Percentiles rank a stretch among this genome's conserved stretches.
These are phyloP conservation scores for Sordariomycetes sp. DNA, from an alignment of 2,329 filamentous ascomycete genomes.

Conservation along the genomic window DNA sequence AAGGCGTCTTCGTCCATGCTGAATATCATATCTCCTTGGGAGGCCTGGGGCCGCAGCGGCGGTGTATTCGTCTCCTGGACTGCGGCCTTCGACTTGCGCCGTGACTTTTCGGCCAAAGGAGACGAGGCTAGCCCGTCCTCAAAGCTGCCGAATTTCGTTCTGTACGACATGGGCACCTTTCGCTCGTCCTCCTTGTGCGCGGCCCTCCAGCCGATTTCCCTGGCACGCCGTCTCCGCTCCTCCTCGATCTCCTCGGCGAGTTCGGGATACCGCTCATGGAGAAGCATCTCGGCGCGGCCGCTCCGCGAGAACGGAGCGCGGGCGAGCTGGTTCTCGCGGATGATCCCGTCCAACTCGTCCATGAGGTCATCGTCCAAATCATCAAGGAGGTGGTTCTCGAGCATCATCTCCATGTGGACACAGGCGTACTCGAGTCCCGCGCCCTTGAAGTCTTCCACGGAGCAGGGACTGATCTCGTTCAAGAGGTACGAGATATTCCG, in stretches of 20 bases:
- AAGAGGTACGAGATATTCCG: slow-evolving; percentile 80
- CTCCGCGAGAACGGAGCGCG: slow-evolving; percentile 69
- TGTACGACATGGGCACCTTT: slow-evolving; percentile 49
- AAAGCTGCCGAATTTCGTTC: slow-evolving; percentile 47
- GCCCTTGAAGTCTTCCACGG: slow-evolving; percentile 76
- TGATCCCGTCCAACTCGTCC: slow-evolving; percentile 66
- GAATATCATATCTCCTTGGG: slow-evolving; percentile 73
- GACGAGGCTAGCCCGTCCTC: slow-evolving; percentile 45
- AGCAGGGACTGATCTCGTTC: slow-evolving; percentile 77
- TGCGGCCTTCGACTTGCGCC: slow-evolving; percentile 32
- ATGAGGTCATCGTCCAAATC: slow-evolving; percentile 80
- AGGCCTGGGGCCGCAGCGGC: slow-evolving; percentile 55
- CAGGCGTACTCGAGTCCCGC: slow-evolving; percentile 85
- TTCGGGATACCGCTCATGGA: slow-evolving; percentile 55
- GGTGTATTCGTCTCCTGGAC: slow-evolving; percentile 55
- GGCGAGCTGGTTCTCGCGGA: slow-evolving; percentile 72
- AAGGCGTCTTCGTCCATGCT: slow-evolving; percentile 75
- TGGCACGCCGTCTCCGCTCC: slow-evolving; percentile 58
- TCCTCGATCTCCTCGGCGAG: slow-evolving; percentile 57
- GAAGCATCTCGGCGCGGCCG: slow-evolving; percentile 54
- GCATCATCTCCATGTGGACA: slow-evolving; percentile 79
- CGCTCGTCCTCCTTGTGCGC: slow-evolving; percentile 55
- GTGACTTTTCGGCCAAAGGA: slow-evolving; percentile 30
- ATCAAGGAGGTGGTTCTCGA: slow-evolving; percentile 81
- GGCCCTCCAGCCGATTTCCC: slow-evolving; percentile 62